These are phyloP conservation scores for Annulohypoxylon moriforme DNA, from an alignment of 495 filamentous ascomycete species.

Conservation along the genomic window DNA sequence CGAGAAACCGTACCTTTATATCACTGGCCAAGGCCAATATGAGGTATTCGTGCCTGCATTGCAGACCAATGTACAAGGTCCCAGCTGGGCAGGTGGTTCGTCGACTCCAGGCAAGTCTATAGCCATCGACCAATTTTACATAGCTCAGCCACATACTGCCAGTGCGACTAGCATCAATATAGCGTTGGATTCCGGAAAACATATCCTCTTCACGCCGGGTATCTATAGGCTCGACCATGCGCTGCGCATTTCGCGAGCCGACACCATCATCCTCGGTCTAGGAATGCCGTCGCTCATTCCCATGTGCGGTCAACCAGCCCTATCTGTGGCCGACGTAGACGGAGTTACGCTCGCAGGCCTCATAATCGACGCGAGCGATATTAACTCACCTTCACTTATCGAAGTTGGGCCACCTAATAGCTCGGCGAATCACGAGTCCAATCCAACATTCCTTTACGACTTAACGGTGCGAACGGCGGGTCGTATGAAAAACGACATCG, in stretches of 20 bases:
- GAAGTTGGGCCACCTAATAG: constrained; percentile 44
- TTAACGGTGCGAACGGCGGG: constrained; percentile 47
- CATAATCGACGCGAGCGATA: constrained; percentile 45
- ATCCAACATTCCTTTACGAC: constrained; percentile 49
- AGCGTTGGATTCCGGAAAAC: constrained; percentile 41
- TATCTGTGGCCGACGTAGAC: constrained; percentile 45
- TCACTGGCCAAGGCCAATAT: constrained; percentile 37
- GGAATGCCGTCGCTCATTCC: constrained; percentile 48
- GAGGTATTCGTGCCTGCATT: constrained; percentile 46
- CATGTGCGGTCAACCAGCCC: constrained; percentile 27
- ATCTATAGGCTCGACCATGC: constrained; percentile 44
- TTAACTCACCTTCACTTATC: constrained; percentile 39
- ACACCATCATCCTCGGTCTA: constrained; percentile 44
- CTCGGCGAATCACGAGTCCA: constrained; percentile 29
- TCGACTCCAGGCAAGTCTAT: constrained; percentile 43
- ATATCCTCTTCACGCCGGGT: constrained; percentile 47
- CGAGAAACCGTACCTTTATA: constrained; percentile 48
- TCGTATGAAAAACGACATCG: constrained; percentile 42
- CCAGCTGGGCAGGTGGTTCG: constrained; percentile 39
- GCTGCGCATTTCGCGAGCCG: constrained; percentile 34
- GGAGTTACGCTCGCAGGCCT: constrained; percentile 49
- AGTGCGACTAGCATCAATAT: constrained; percentile 41
- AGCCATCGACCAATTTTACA: constrained; percentile 42
- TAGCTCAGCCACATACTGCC: constrained; percentile 37
- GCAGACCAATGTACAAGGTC: constrained; percentile 41